Base-by-base conservation (phyloP, 768 basidiomycete genomes). In the Grammothele lineata region DNA sequence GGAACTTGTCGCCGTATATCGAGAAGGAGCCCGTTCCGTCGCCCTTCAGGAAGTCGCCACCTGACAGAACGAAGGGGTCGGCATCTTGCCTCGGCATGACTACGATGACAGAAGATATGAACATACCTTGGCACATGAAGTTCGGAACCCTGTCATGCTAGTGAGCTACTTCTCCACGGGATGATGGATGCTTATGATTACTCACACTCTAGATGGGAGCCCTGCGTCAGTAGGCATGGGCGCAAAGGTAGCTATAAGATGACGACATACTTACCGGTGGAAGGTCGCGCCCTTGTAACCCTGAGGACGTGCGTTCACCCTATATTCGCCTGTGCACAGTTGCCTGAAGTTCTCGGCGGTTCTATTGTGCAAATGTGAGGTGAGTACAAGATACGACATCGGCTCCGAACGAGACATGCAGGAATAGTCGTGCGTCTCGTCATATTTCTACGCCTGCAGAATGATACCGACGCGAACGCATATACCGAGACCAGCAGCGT, bases 331-430 rank as follows among this genome's bases (percentile, higher is more conserved):
- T 2, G 94, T 97, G 62, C 95, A 98, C 22, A 98, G 72, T 59
- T 98, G 95, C 51, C 96, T 76, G 61, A 98, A 98, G 71, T 98
- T 99, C 69, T 99, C 95, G 7, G 93, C 92, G 2, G 95, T 98
- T 61, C 94, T 96, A 56, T 17, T 32, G 19, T 18, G 19, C n/a
- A 25, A 23, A 30, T 7, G 27, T 30, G 27, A 30, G n/a, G n/a
- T n/a, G n/a, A n/a, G n/a, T n/a, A n/a, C n/a, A n/a, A n/a, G n/a
- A n/a, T n/a, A n/a, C n/a, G n/a, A n/a, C n/a, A n/a, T n/a, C n/a
- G n/a, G n/a, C n/a, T n/a, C n/a, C n/a, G n/a, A n/a, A n/a, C n/a
- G n/a, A n/a, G n/a, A n/a, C n/a, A n/a, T n/a, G n/a, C n/a, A n/a
- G n/a, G n/a, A n/a, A n/a, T n/a, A n/a, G n/a, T n/a, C n/a, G n/a